A percentile compares a stretch with the other conserved stretches of the same genome.
Conservation (phyloP, 2,329 filamentous ascomycete species). For the Neophaeococcomyces aloes region DNA sequence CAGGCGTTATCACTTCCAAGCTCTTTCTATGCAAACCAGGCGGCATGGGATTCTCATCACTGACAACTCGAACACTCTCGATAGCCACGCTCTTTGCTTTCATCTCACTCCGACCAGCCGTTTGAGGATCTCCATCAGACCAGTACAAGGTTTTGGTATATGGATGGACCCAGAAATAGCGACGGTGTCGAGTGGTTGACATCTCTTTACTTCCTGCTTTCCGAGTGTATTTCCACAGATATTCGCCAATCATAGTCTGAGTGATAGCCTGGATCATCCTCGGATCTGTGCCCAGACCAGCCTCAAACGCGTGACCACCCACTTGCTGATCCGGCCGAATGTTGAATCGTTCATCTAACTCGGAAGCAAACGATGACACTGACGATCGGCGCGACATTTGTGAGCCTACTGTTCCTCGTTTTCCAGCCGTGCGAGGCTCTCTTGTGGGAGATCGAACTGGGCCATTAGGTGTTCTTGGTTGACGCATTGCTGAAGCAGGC, state of each 20-base stretch:
- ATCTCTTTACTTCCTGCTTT: slow-evolving; percentile 82
- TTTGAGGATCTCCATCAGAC: slow-evolving; percentile 80
- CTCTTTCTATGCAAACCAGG: slow-evolving; percentile 92
- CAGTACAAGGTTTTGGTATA: slow-evolving; percentile 95
- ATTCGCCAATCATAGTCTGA: slow-evolving; percentile 98
- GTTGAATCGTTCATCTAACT: slow-evolving; percentile 85
- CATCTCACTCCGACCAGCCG: slow-evolving; percentile 65
- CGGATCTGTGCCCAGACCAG: slow-evolving; percentile 68
- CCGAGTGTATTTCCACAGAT: slow-evolving; percentile 97
- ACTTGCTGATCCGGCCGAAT: slow-evolving; percentile 49
- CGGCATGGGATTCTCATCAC: slow-evolving; percentile 89
- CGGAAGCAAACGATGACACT: slow-evolving; percentile 88
- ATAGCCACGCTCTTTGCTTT: slow-evolving; percentile 84
- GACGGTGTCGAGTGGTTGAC: slow-evolving; percentile 78
- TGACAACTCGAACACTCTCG: slow-evolving; percentile 81
- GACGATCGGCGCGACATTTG: slow-evolving; percentile 62
- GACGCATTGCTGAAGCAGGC: slow-evolving; percentile 64
- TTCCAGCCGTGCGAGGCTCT: slow-evolving; percentile 20
- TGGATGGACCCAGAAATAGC: slow-evolving; percentile 98
- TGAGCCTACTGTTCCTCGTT: slow-evolving; percentile 27
- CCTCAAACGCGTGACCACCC: slow-evolving; percentile 51
- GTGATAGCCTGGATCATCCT: slow-evolving; percentile 99
- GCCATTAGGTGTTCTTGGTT: slow-evolving; percentile 53
- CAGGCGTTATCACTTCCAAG: slow-evolving; percentile 78
- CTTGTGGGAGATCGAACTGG: slow-evolving; percentile 37